Evolutionary conservation across 2,329 filamentous ascomycete species (phyloP), one percentile per base, ranked within the genome.

Genomic region (Tolypocladium endophyticum): DNA sequence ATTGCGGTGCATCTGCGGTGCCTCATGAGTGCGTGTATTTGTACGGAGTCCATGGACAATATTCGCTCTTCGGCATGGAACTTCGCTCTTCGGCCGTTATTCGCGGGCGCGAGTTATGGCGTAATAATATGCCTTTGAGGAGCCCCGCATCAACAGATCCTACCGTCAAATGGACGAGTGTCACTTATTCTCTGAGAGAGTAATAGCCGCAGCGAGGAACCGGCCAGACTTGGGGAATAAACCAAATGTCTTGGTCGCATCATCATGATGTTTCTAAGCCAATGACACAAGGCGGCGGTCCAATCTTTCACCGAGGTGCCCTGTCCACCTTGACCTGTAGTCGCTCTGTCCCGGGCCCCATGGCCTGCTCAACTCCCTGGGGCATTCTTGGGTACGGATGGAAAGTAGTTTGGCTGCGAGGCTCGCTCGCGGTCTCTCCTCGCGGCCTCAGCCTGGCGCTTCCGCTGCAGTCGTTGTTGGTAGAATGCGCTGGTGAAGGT

Each of bases 391-490:
- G 93, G 93, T 1, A 94, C 91, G 50, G 89, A 88, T 1, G 94
- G 94, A 69, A 97, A 97, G 61, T 88, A 84, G 33, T 81, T 83
- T 1, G 91, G 89, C 69, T 92, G 88, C 63, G 84, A 87, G 61
- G 96, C 73, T 53, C 91, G 84, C 71, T 97, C 90, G 52, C 87
- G 85, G 68, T 93, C 94, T 58, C 89, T 81, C 73, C 87, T 95
- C 14, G 91, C 88, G 4, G 70, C 68, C 52, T 76, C 75, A 1
- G 66, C 67, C 45, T 76, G 73, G 16, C 74, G 68, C 69, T 92
- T 87, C 70, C 88, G 88, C 70, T 91, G 86, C 57, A 96, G 71
- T 20, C 94, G 86, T 76, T 92, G 90, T 66, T 93, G 88, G 70
- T 91, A 95, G 73, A 99, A 96, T 33, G 85, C 82, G 67, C 90